Conservation (phyloP, 2,329 filamentous ascomycete genomes). For the Neonectria magnoliae region DNA sequence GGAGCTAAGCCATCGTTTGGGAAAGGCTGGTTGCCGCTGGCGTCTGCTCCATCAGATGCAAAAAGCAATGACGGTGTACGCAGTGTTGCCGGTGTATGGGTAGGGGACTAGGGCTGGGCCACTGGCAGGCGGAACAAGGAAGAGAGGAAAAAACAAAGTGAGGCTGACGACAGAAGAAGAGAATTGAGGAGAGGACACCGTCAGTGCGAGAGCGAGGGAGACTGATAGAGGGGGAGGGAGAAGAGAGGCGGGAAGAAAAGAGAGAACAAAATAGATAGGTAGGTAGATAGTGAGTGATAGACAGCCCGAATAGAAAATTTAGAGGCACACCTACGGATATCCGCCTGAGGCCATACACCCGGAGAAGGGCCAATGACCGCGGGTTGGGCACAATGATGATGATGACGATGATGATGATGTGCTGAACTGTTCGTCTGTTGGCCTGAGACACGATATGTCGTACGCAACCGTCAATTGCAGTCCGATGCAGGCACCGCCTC, state of each 20-base stretch:
- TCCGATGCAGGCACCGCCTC: slow-evolving; percentile 7
- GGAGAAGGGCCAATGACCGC: slow-evolving; percentile 19
- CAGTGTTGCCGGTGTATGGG: slow-evolving; percentile 19
- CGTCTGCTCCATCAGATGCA: slow-evolving; percentile 28
- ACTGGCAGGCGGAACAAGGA: slow-evolving; percentile 26
- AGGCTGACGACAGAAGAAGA: slow-evolving; percentile 30
- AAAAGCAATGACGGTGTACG: slow-evolving; percentile 24
- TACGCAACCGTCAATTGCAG: background rate
- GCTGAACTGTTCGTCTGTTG: background rate
- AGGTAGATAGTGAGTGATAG: background rate
- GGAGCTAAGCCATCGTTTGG: slow-evolving; percentile 34
- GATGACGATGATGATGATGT: background rate
- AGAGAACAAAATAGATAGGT: background rate
- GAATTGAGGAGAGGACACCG: slow-evolving; percentile 2
- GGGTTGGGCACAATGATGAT: slow-evolving; percentile 28
- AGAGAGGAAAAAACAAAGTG: slow-evolving; percentile 36
- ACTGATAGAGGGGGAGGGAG: background rate
- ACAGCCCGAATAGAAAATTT: background rate
- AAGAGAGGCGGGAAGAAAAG: background rate
- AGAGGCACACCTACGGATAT: slow-evolving; percentile 6
- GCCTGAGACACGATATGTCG: background rate
- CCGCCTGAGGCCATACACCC: background rate
- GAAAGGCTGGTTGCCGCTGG: slow-evolving; percentile 37
- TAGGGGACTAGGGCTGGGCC: slow-evolving; percentile 11
- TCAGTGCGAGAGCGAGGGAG: background rate